phyloP scores from a whole-genome alignment of 169 alveolate genomes.

The Plasmodium billcollinsi region DNA sequence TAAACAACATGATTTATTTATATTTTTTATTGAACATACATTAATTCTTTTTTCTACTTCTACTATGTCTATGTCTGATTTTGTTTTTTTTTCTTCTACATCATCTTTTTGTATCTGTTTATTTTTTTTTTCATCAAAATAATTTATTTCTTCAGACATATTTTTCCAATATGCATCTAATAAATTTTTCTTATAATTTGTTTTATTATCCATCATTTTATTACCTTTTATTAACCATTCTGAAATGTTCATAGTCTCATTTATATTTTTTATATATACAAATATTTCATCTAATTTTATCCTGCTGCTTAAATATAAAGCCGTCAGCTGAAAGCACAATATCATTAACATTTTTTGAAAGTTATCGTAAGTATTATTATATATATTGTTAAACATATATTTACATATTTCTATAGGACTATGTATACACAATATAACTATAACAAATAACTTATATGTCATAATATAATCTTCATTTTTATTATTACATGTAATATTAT shows the following conservation, averaged over 20 bases:
- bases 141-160: neutral
- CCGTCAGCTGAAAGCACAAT: constrained; percentile 28
- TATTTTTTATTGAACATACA: neutral
- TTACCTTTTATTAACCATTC: neutral
- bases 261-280: neutral
- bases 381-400: constrained; percentile 45
- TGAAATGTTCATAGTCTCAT: neutral
- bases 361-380: constrained; percentile 15
- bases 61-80: no score
- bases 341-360: constrained; percentile 42
- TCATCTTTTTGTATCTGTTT: neutral
- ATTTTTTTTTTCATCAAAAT: neutral
- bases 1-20: neutral
- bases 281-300: constrained; percentile 18
- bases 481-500: constrained; percentile 4
- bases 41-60: neutral
- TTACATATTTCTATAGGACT: constrained; percentile 26
- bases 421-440: constrained; percentile 38
- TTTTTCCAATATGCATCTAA: neutral
- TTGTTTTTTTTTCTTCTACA: neutral
- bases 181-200: neutral
- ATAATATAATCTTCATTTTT: constrained; percentile 14
- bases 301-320: constrained; percentile 9
- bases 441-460: constrained; percentile 12
- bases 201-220: neutral